Evolutionary conservation across 2,329 filamentous ascomycete species (phyloP).

Genomic region (Hypoxylon sp.): DNA sequence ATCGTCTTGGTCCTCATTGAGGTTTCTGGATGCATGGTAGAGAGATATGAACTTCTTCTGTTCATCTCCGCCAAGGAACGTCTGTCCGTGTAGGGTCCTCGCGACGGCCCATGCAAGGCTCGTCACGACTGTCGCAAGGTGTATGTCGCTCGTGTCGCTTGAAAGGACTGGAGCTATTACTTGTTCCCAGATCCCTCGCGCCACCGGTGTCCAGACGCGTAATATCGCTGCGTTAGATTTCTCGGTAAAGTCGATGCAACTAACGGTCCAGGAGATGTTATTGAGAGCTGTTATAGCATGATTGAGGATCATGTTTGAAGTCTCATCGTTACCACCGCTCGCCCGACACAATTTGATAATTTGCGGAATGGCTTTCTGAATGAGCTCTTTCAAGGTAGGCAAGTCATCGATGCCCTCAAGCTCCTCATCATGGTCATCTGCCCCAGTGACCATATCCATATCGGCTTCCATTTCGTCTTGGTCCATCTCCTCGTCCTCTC

Average conservation of each 20-base stretch:
- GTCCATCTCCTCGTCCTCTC: constrained; percentile 67
- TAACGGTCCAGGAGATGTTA: constrained; percentile 78
- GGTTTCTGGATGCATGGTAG: constrained; percentile 70
- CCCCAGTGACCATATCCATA: constrained; percentile 74
- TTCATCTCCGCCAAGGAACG: constrained; percentile 67
- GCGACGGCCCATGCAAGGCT: constrained; percentile 76
- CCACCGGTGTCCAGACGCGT: constrained; percentile 67
- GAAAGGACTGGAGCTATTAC: constrained; percentile 70
- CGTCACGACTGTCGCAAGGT: constrained; percentile 73
- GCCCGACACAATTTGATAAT: constrained; percentile 62
- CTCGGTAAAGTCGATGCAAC: constrained; percentile 71
- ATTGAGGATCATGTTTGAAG: constrained; percentile 61
- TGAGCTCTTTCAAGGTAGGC: constrained; percentile 66
- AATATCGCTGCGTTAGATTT: constrained; percentile 67
- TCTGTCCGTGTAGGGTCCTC: constrained; percentile 66
- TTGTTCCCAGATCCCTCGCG: constrained; percentile 70
- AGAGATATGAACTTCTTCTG: constrained; percentile 75
- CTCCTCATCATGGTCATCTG: constrained; percentile 60
- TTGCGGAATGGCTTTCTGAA: constrained; percentile 63
- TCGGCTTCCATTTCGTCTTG: constrained; percentile 72
- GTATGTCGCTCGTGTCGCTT: constrained; percentile 73
- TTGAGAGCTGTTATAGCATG: constrained; percentile 73
- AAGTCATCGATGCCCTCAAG: constrained; percentile 64
- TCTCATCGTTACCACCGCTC: constrained; percentile 59
- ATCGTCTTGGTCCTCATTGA: constrained; percentile 60